Percentiles rank a stretch among this genome's conserved stretches.
These are phyloP conservation scores for Leccinum subfulvum DNA, from an alignment of 1,284 basidiomycete species.

Conservation along the genomic window DNA sequence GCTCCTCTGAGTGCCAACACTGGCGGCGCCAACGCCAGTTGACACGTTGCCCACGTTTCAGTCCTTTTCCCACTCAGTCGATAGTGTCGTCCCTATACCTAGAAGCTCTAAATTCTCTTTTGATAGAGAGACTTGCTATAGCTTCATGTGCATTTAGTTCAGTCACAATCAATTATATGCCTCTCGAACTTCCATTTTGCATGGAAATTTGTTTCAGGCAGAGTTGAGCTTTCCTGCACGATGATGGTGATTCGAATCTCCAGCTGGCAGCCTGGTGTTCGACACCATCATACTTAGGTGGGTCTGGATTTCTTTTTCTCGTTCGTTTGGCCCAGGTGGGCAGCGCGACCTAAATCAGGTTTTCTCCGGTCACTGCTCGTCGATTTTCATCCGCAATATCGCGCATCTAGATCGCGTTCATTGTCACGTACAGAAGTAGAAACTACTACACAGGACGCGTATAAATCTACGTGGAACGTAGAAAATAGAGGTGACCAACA, in stretches of 20 bases:
- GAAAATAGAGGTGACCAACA: background rate
- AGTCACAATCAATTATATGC: no score
- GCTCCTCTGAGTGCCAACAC: background rate
- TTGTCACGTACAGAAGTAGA: conserved; percentile 9
- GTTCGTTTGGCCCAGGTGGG: no score
- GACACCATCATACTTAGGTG: no score
- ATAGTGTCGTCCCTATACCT: background rate
- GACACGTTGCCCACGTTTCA: background rate
- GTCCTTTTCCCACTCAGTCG: background rate
- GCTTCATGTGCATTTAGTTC: background rate
- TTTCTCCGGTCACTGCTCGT: background rate
- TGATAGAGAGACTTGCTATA: background rate
- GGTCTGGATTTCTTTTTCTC: background rate
- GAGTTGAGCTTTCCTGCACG: no score
- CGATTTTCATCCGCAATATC: background rate
- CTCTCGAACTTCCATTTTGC: background rate
- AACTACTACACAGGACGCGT: conserved; percentile 15
- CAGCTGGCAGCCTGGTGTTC: background rate
- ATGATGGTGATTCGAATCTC: background rate
- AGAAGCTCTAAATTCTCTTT: background rate
- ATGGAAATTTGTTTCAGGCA: background rate
- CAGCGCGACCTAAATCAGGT: no score
- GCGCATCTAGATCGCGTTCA: conserved; percentile 14
- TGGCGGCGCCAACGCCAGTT: background rate
- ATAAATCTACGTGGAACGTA: background rate